These are phyloP conservation scores for Calonectria henricotiae DNA, from an alignment of 2,329 filamentous ascomycete species.

Conservation along the genomic window DNA sequence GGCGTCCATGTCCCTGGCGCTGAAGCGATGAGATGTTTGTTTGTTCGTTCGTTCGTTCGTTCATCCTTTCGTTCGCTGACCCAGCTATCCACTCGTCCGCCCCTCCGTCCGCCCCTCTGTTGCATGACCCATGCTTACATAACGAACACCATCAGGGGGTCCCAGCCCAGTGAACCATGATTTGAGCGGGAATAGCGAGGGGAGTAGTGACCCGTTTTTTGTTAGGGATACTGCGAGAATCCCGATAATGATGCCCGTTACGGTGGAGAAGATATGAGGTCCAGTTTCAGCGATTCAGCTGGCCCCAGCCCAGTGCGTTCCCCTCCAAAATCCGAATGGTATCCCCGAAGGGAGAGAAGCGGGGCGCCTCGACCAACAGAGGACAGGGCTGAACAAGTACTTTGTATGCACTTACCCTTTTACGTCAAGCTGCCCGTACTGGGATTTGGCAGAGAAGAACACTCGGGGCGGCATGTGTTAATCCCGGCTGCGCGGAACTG, in stretches of 20 bases:
- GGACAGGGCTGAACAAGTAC: conserved; percentile 18
- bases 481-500: conserved; percentile 25
- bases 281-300: conserved; percentile 24
- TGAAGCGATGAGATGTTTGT: conserved; percentile 18
- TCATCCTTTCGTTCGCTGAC: not conserved
- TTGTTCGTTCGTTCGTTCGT: conserved; percentile 8
- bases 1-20: conserved; percentile 36
- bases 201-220: conserved; percentile 29
- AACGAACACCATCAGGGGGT: conserved; percentile 16
- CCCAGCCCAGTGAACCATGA: conserved; percentile 13
- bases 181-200: conserved; percentile 31
- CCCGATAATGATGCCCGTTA: conserved; percentile 3
- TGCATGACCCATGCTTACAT: conserved; percentile 6
- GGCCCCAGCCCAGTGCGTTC: not conserved
- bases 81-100: not conserved
- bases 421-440: conserved; percentile 22
- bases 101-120: not conserved
- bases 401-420: conserved; percentile 18
- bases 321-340: conserved; percentile 29
- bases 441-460: conserved; percentile 23
- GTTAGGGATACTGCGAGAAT: conserved; percentile 13
- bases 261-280: conserved; percentile 26
- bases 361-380: conserved; percentile 25
- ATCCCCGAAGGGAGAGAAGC: conserved; percentile 17
- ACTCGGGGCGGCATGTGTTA: conserved; percentile 21